Conservation (phyloP, 495 filamentous ascomycete species). For the Mytilinidion resinicola region DNA sequence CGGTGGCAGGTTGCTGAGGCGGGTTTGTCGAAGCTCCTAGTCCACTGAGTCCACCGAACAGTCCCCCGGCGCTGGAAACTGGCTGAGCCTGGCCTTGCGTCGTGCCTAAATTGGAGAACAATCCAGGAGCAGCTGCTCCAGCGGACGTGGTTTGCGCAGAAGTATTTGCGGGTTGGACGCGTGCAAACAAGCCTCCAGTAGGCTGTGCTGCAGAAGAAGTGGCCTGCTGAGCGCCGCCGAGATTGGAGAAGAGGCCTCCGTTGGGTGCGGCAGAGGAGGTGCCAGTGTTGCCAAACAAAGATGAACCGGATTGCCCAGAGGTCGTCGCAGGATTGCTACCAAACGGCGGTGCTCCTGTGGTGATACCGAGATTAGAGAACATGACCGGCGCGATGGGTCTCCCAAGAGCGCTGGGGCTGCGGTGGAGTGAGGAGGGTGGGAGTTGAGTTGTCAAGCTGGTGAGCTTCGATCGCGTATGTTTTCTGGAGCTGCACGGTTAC, state of each 20-base stretch:
- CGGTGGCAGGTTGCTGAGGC: slow-evolving; percentile 3
- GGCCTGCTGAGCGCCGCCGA: background rate
- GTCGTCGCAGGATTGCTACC: background rate
- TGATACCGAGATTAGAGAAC: background rate
- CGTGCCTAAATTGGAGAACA: background rate
- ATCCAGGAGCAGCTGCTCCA: background rate
- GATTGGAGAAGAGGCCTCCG: background rate
- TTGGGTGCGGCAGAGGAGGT: background rate
- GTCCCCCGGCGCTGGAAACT: background rate
- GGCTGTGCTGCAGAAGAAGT: background rate
- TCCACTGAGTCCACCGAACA: slow-evolving; percentile 3
- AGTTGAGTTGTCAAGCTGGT: too few relatives aligned
- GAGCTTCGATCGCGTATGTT: too few relatives aligned
- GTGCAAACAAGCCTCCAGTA: slow-evolving; percentile 3
- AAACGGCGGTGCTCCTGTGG: background rate
- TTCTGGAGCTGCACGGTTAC: too few relatives aligned
- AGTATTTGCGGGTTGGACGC: background rate
- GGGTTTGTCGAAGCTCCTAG: slow-evolving; percentile 14
- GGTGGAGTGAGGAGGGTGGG: too few relatives aligned
- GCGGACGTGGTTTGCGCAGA: background rate
- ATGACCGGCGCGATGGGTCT: background rate
- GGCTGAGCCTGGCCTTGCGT: background rate
- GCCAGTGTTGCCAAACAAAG: slow-evolving; percentile 3
- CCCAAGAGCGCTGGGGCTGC: too few relatives aligned
- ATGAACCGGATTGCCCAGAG: background rate